Conservation (phyloP, 169 alveolate species). For the Blepharisma undulans region DNA sequence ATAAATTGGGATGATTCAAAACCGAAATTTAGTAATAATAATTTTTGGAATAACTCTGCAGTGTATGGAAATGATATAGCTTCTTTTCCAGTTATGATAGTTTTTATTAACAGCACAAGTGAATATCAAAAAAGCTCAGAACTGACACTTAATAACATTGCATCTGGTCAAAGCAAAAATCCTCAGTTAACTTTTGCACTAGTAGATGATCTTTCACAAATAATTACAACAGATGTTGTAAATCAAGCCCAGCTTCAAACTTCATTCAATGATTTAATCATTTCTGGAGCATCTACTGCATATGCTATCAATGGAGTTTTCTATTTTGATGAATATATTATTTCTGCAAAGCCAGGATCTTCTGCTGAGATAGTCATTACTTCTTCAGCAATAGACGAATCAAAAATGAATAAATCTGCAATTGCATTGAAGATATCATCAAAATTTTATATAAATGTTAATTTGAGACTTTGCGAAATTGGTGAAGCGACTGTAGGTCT, state of each 20-base stretch:
- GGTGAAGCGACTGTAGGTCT: neutral
- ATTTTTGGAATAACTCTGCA: constrained; percentile 2
- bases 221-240: neutral
- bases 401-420: neutral
- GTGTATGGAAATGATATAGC: constrained; percentile 16
- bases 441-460: neutral
- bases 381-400: no score
- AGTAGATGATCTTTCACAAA: neutral
- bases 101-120: no score
- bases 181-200: neutral
- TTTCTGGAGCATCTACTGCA: neutral
- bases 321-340: no score
- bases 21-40: neutral
- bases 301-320: no score
- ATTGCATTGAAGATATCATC: neutral
- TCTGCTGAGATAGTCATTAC: no score
- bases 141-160: neutral
- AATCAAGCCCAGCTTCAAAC: no score
- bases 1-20: neutral
- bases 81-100: constrained; percentile 3
- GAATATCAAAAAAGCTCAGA: neutral
- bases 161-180: neutral
- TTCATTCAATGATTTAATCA: neutral
- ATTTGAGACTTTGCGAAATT: neutral
- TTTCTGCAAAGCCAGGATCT: no score